Percentiles rank a stretch among this genome's conserved stretches.
Evolutionary conservation across 495 filamentous ascomycete species (phyloP).

Genomic region (Astrothelium macrocarpum): DNA sequence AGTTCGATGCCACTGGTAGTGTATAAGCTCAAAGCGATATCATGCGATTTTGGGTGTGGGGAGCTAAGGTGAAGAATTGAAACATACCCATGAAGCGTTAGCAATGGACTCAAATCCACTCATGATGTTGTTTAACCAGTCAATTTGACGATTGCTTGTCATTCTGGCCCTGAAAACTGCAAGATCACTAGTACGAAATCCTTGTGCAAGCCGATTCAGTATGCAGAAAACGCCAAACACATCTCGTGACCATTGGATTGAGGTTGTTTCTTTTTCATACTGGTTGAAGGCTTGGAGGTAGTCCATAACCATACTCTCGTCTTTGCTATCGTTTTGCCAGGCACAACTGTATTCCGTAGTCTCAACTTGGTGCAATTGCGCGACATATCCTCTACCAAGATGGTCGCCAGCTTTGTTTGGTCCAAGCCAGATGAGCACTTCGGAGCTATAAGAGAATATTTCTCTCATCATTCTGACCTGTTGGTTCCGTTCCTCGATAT

Average conservation of each 20-base stretch:
- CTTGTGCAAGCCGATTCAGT: not conserved
- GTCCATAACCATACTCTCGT: not conserved
- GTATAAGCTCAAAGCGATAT: not conserved
- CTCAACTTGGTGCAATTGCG: not conserved
- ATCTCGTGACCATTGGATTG: not conserved
- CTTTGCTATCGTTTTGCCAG: not conserved
- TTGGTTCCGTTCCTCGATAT: not conserved
- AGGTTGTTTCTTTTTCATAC: not conserved
- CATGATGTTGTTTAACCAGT: not conserved
- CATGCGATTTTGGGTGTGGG: not conserved
- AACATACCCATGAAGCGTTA: not conserved
- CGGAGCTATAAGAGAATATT: not conserved
- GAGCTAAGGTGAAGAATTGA: not conserved
- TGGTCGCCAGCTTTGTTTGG: not conserved
- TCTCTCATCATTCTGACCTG: not conserved
- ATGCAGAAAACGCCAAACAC: not conserved
- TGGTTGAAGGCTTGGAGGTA: not conserved
- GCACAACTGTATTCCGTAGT: not conserved
- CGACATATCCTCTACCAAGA: not conserved
- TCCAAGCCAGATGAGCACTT: constrained; percentile 11
- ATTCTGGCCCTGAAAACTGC: not conserved
- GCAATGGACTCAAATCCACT: not conserved
- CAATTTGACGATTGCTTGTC: not conserved
- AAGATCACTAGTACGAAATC: not conserved
- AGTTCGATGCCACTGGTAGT: not conserved